A percentile compares a stretch with the other conserved stretches of the same genome.
phyloP scores from a whole-genome alignment of 139 green algal genomes.

The Coccomyxa sp. region DNA sequence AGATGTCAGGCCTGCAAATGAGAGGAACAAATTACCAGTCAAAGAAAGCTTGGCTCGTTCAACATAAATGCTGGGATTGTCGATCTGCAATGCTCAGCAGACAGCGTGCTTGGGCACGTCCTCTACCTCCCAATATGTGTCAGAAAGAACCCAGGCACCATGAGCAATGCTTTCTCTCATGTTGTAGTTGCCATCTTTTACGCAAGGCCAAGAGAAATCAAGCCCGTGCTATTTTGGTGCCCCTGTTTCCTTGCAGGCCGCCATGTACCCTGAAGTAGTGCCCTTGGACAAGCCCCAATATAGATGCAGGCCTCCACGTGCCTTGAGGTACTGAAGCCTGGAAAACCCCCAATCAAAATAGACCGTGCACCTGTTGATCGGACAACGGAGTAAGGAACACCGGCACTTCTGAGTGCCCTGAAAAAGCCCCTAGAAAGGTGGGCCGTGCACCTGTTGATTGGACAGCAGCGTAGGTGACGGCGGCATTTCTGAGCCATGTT shows the following conservation, averaged over 20 bases:
- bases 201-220: too few species aligned
- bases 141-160: neutral
- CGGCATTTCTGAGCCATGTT: conserved; percentile 49
- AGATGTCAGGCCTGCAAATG: conserved; percentile 16
- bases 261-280: too few species aligned
- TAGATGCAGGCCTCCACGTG: neutral
- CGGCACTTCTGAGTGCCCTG: conserved; percentile 47
- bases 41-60: neutral
- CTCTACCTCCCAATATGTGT: neutral
- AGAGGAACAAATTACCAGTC: neutral
- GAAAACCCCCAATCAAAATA: too few species aligned
- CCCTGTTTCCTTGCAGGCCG: too few species aligned
- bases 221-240: neutral
- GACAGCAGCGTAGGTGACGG: conserved; percentile 72
- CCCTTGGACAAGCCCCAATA: too few species aligned
- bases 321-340: neutral
- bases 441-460: conserved; percentile 55
- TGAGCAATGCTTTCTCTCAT: neutral
- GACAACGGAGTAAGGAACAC: conserved; percentile 73
- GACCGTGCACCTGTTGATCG: conserved; percentile 56
- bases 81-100: neutral
- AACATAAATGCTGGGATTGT: neutral
- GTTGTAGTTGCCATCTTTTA: neutral
- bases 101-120: neutral
- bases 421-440: too few species aligned